phyloP scores from a whole-genome alignment of 2,329 filamentous ascomycete species.

The Monosporascus cannonballus region DNA sequence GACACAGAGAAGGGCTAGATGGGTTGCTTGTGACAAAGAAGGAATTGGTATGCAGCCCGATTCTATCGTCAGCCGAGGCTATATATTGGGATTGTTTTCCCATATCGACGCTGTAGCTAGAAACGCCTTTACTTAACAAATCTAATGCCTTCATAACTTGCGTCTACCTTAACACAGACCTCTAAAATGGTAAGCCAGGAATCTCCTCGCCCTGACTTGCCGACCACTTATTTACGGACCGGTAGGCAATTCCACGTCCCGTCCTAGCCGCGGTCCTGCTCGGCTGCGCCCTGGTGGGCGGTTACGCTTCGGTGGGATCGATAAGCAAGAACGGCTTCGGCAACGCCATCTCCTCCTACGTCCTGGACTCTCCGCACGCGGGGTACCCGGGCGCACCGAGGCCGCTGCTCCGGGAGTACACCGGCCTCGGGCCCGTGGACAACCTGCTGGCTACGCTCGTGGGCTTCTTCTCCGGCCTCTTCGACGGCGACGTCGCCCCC shows the following conservation, averaged over 20 bases:
- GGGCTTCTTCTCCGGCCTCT: not conserved
- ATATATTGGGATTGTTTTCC: too few relatives aligned
- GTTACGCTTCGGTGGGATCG: not conserved
- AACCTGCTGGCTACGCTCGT: not conserved
- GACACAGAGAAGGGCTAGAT: too few relatives aligned
- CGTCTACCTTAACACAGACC: too few relatives aligned
- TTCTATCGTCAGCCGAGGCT: too few relatives aligned
- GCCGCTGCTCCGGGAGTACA: not conserved
- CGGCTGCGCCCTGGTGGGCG: not conserved
- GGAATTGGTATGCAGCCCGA: too few relatives aligned
- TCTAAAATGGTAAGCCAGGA: too few relatives aligned
- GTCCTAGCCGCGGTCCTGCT: not conserved
- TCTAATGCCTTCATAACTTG: too few relatives aligned
- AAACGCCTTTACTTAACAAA: too few relatives aligned
- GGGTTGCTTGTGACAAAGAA: too few relatives aligned
- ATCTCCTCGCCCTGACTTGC: too few relatives aligned
- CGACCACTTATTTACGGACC: too few relatives aligned
- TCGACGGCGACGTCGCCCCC: not conserved
- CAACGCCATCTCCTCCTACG: not conserved
- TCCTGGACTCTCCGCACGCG: not conserved
- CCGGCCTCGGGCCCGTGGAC: not conserved
- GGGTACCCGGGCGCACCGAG: not conserved
- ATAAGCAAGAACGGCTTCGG: not conserved
- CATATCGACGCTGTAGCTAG: too few relatives aligned
- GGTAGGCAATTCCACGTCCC: not conserved